Percentiles rank a stretch among this genome's conserved stretches.
Conservation (phyloP, 1,284 basidiomycete genomes). For the Austroboletus niveus region DNA sequence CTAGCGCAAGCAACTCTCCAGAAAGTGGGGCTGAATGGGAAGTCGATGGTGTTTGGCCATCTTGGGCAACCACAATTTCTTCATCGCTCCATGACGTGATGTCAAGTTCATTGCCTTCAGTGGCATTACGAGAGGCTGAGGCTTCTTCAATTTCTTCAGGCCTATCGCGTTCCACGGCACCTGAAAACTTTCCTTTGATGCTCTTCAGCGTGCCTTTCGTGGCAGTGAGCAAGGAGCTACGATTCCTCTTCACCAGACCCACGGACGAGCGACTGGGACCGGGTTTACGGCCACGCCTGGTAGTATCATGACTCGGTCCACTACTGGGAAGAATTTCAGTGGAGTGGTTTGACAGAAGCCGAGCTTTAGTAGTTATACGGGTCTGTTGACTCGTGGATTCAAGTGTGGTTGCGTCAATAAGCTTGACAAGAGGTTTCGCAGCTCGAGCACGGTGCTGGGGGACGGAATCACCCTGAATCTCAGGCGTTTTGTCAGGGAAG, state of each 20-base stretch:
- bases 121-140: background rate
- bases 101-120: constrained; percentile 5
- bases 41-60: constrained; percentile 2
- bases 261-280: constrained; percentile 47
- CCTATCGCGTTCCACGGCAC: constrained; percentile 9
- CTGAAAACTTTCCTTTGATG: constrained; percentile 39
- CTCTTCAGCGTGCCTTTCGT: constrained; percentile 47
- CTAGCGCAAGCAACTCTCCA: constrained; percentile 43
- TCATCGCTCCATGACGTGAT: constrained; percentile 24
- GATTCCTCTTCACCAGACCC: constrained; percentile 37
- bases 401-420: constrained; percentile 40
- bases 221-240: constrained; percentile 48
- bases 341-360: constrained; percentile 28
- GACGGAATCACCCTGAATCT: constrained; percentile 3
- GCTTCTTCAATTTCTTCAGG: constrained; percentile 24
- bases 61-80: constrained; percentile 11
- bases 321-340: constrained; percentile 10
- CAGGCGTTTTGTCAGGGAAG: constrained; percentile 4
- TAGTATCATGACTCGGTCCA: constrained; percentile 5
- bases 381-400: constrained; percentile 28
- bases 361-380: constrained; percentile 48
- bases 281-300: constrained; percentile 36
- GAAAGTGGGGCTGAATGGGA: constrained; percentile 29
- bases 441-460: constrained; percentile 44
- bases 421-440: constrained; percentile 52